These are phyloP conservation scores for Fusarium keratoplasticum DNA, from an alignment of 2,329 filamentous ascomycete genomes.

Conservation along the genomic window DNA sequence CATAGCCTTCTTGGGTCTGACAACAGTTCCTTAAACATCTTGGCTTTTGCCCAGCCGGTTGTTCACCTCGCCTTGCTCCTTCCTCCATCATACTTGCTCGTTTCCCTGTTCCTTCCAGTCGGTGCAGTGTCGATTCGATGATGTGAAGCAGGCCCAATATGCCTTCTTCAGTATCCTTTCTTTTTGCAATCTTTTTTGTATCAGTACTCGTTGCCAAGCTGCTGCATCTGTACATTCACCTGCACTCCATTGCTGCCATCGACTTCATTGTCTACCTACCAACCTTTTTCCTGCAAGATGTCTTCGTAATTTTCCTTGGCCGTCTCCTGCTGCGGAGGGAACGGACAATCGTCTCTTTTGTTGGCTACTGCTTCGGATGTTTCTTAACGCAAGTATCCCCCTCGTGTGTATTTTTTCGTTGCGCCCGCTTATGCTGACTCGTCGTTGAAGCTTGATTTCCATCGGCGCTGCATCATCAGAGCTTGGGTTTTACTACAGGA, in stretches of 20 bases:
- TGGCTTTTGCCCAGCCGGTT: conserved; percentile 36
- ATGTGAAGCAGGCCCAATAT: conserved; percentile 38
- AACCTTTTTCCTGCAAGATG: conserved; percentile 44
- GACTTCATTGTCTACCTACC: conserved; percentile 47
- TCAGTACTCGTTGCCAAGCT: conserved; percentile 44
- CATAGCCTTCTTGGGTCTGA: conserved; percentile 16
- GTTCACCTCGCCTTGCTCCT: conserved; percentile 10
- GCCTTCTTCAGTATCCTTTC: conserved; percentile 41
- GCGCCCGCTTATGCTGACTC: conserved; percentile 17
- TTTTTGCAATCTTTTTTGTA: conserved; percentile 45
- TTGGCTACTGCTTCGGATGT: conserved; percentile 36
- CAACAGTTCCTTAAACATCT: conserved; percentile 32
- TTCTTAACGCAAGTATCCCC: conserved; percentile 36
- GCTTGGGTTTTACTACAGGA: conserved; percentile 46
- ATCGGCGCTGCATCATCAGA: conserved; percentile 46
- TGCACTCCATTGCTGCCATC: conserved; percentile 36
- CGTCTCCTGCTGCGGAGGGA: conserved; percentile 42
- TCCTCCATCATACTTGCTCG: conserved; percentile 8
- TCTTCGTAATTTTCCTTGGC: conserved; percentile 36
- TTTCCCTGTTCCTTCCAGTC: background rate
- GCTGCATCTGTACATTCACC: conserved; percentile 43
- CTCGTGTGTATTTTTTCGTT: background rate
- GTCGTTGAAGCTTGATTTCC: conserved; percentile 38
- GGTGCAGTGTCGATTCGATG: conserved; percentile 8
- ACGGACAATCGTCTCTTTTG: conserved; percentile 34